Percentiles rank a stretch among this genome's conserved stretches.
phyloP scores from a whole-genome alignment of 2,329 filamentous ascomycete species.

The Pseudogymnoascus sp. region DNA sequence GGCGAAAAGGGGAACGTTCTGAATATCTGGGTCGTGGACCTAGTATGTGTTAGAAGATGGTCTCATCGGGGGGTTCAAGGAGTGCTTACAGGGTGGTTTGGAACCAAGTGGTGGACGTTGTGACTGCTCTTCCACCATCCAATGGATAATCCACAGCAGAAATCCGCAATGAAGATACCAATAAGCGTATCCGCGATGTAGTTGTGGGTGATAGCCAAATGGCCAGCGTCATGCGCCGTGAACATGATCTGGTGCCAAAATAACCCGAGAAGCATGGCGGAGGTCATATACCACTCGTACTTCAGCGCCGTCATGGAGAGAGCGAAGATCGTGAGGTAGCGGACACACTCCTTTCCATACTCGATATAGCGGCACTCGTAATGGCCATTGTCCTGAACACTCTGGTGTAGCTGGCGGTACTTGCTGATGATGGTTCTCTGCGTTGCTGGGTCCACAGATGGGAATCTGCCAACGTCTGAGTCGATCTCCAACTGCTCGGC shows the following conservation, averaged over 20 bases:
- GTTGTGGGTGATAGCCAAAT: constrained; percentile 52
- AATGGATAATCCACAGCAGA: constrained; percentile 57
- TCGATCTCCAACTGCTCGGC: constrained; percentile 37
- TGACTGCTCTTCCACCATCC: constrained; percentile 65
- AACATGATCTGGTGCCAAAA: constrained; percentile 67
- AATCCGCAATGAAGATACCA: constrained; percentile 55
- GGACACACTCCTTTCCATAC: constrained; percentile 50
- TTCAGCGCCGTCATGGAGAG: constrained; percentile 39
- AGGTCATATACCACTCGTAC: constrained; percentile 47
- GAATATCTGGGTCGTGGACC: constrained; percentile 45
- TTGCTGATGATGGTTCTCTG: constrained; percentile 47
- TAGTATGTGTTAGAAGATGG: not conserved
- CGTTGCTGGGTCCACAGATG: constrained; percentile 44
- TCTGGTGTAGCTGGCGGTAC: constrained; percentile 48
- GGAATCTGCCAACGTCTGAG: constrained; percentile 34
- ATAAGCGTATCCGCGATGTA: constrained; percentile 52
- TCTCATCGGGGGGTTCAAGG: not conserved
- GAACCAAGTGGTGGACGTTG: constrained; percentile 60
- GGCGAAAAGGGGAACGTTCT: constrained; percentile 63
- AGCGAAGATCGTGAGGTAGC: constrained; percentile 44
- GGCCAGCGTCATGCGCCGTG: constrained; percentile 56
- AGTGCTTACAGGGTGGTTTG: constrained; percentile 50
- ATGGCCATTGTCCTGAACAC: constrained; percentile 44
- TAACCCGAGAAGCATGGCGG: constrained; percentile 49
- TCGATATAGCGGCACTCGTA: constrained; percentile 51